Conservation (phyloP, 805 yeast genomes). For the Torulaspora franciscae region DNA sequence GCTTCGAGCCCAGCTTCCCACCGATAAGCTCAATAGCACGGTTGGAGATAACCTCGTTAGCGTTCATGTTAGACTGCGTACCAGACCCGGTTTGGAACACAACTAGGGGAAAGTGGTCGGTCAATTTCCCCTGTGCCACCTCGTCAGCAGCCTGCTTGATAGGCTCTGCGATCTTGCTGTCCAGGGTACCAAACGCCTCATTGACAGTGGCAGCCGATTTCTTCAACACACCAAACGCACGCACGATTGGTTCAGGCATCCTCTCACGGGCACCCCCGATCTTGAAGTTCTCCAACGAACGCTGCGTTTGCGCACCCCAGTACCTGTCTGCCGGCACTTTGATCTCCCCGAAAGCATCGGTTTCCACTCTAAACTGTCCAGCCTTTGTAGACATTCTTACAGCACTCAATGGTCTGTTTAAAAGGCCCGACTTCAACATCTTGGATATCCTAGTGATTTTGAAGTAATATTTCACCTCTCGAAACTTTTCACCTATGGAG, state of each 20-base stretch:
- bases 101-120: constrained; percentile 94
- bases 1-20: constrained; percentile 86
- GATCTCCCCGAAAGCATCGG: constrained; percentile 96
- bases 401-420: neutral
- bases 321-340: constrained; percentile 81
- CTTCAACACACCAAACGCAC: constrained; percentile 90
- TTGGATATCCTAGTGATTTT: neutral
- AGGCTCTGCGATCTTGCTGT: constrained; percentile 76
- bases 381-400: neutral
- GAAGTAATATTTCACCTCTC: too few species aligned
- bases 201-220: constrained; percentile 93
- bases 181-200: constrained; percentile 72
- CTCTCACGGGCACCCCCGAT: constrained; percentile 90
- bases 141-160: constrained; percentile 94
- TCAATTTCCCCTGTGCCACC: constrained; percentile 85
- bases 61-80: constrained; percentile 98
- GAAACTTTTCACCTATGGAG: neutral
- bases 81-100: constrained; percentile 99
- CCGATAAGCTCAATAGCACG: constrained; percentile 96
- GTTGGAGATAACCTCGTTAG: constrained; percentile 97
- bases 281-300: constrained; percentile 89
- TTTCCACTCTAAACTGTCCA: constrained; percentile 54
- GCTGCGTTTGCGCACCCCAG: constrained; percentile 98
- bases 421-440: constrained; percentile 2
- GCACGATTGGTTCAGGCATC: constrained; percentile 86